A percentile compares a stretch with the other conserved stretches of the same genome.
Conservation (phyloP, 2,329 filamentous ascomycete genomes). For the Cordyceps farinosa region DNA sequence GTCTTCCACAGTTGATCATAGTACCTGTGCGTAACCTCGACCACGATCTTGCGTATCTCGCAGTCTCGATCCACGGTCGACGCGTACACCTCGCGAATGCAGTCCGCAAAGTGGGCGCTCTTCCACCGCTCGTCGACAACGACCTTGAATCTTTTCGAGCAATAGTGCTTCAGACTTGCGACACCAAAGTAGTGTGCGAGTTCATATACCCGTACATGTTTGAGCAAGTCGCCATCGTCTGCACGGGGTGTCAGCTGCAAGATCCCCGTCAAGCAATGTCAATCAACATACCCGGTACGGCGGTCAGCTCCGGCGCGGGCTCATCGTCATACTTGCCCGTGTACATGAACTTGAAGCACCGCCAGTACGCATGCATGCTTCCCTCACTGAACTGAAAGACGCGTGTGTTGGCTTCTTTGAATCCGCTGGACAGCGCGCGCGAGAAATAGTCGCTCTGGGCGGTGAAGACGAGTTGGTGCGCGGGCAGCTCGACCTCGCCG, state of each 20-base stretch:
- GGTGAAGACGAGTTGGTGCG: not conserved
- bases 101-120: not conserved
- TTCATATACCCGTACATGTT: not conserved
- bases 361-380: slow-evolving; percentile 20
- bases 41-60: not conserved
- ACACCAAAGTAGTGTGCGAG: not conserved
- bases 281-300: not conserved
- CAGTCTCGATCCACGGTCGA: not conserved
- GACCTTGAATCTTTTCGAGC: not conserved
- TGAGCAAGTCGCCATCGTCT: not conserved
- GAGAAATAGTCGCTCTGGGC: not conserved
- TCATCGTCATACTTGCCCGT: slow-evolving; percentile 12
- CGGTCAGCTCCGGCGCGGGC: not conserved
- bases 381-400: slow-evolving; percentile 6
- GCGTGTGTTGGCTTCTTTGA: not conserved
- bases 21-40: not conserved
- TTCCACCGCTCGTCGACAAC: not conserved
- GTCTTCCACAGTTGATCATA: not conserved
- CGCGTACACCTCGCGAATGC: not conserved
- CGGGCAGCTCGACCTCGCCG: not conserved
- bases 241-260: too few species aligned
- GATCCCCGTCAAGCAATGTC: too few species aligned
- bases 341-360: slow-evolving; percentile 19
- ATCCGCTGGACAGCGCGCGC: not conserved
- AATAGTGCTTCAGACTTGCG: not conserved